Conservation (phyloP, 306 rosid genomes). For the Pyrus communis region DNA sequence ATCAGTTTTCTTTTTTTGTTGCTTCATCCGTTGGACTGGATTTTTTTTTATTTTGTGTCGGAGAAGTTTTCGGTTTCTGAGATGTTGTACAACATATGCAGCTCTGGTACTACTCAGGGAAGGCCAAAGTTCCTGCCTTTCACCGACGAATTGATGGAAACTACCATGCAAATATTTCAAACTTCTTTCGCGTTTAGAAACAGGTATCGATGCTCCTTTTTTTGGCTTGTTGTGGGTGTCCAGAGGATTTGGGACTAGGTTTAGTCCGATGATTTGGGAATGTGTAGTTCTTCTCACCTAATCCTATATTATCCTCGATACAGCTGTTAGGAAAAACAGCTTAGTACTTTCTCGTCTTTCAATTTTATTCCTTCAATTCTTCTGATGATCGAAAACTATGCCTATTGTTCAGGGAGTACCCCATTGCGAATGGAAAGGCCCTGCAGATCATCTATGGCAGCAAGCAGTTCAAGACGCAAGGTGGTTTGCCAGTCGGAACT, state of each 20-base stretch:
- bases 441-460: slow-evolving; percentile 74
- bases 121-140: slow-evolving; percentile 77
- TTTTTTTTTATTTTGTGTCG: neutral
- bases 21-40: neutral
- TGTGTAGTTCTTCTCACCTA: neutral
- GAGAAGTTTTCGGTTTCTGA: slow-evolving; percentile 10
- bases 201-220: slow-evolving; percentile 32
- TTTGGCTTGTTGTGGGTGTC: too few species aligned
- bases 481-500: slow-evolving; percentile 72
- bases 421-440: slow-evolving; percentile 66
- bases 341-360: neutral
- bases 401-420: slow-evolving; percentile 53
- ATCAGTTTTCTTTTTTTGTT: neutral
- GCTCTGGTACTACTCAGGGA: slow-evolving; percentile 96
- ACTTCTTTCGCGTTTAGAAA: slow-evolving; percentile 86
- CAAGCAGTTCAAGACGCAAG: slow-evolving; percentile 61
- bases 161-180: slow-evolving; percentile 62
- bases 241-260: too few species aligned
- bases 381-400: slow-evolving; percentile 8
- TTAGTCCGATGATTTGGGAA: neutral
- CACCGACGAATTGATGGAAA: slow-evolving; percentile 75
- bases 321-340: neutral
- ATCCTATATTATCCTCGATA: neutral
- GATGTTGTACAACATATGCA: slow-evolving; percentile 23
- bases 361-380: neutral